phyloP scores from a whole-genome alignment of 139 green algal species.

The Chlamydomonas incerta region DNA sequence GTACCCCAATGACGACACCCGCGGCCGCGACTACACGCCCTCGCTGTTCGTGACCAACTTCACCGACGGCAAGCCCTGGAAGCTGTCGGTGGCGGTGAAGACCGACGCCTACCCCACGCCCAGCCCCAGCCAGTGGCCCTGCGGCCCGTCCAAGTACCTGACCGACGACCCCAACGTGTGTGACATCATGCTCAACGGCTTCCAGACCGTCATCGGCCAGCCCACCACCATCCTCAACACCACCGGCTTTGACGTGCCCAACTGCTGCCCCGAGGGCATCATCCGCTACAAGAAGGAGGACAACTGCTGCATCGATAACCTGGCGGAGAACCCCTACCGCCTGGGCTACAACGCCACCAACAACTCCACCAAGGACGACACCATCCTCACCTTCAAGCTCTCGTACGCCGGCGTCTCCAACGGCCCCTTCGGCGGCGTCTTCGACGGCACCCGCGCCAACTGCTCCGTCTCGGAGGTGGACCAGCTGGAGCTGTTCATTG shows the following conservation, averaged over 20 bases:
- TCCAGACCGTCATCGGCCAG: slow-evolving; percentile 17
- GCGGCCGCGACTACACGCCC: slow-evolving; percentile 11
- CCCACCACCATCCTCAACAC: background rate
- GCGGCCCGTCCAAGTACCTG: slow-evolving; percentile 20
- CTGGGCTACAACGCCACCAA: background rate
- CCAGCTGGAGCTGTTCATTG: slow-evolving; percentile 26
- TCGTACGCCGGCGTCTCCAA: background rate
- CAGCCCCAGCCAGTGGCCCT: slow-evolving; percentile 24
- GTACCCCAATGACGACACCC: slow-evolving; percentile 7
- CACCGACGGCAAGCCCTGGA: slow-evolving; percentile 33
- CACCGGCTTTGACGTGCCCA: slow-evolving; percentile 1
- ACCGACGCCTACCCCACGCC: background rate
- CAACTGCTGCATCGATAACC: slow-evolving; percentile 44
- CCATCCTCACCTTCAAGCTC: slow-evolving; percentile 17
- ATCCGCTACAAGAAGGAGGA: slow-evolving; percentile 23
- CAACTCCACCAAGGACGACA: background rate
- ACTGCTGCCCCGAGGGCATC: slow-evolving; percentile 46
- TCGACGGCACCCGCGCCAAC: background rate
- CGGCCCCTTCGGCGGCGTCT: background rate
- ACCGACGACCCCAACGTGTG: slow-evolving; percentile 19
- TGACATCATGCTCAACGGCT: slow-evolving; percentile 42
- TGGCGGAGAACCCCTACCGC: slow-evolving; percentile 39
- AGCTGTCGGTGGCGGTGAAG: slow-evolving; percentile 15
- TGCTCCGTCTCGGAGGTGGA: slow-evolving; percentile 42
- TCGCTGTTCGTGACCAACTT: slow-evolving; percentile 47